Conservation (phyloP, 1,139 yeast genomes). For the Nakaseomyces uthaithaninus region DNA sequence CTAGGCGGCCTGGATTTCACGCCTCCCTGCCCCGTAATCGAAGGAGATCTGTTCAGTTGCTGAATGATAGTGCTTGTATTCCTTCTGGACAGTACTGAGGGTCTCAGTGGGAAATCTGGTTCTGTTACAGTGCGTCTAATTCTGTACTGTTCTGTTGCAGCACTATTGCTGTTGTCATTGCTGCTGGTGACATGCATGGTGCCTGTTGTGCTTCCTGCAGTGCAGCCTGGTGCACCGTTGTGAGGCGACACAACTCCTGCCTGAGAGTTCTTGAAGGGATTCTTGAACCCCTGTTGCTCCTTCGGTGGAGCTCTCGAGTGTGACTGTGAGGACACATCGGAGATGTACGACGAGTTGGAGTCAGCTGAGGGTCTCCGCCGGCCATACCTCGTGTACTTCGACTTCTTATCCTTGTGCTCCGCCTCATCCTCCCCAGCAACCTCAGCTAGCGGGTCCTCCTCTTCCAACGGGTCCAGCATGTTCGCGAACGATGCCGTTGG, state of each 20-base stretch:
- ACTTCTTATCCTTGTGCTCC: not conserved
- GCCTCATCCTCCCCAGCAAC: not conserved
- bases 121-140: slow-evolving; percentile 1
- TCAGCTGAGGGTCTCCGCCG: not conserved
- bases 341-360: slow-evolving; percentile 2
- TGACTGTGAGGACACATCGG: not conserved
- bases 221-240: not conserved
- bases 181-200: not conserved
- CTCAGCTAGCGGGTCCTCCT: slow-evolving; percentile 1
- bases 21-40: not conserved
- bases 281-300: not conserved
- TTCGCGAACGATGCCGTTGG: not conserved
- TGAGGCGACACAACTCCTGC: not conserved
- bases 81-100: slow-evolving; percentile 4
- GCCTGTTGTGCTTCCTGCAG: not conserved
- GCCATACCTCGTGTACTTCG: not conserved
- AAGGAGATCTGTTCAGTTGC: slow-evolving; percentile 1
- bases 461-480: slow-evolving; percentile 5
- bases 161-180: not conserved
- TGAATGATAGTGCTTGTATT: slow-evolving; percentile 4
- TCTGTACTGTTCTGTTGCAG: not conserved
- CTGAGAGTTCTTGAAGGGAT: slow-evolving; percentile 1
- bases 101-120: slow-evolving; percentile 4
- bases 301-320: not conserved
- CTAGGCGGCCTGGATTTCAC: not conserved